Evolutionary conservation across 2,329 filamentous ascomycete genomes (phyloP), one percentile per base, ranked within the genome.

Genomic region (Bipolaris cookei): DNA sequence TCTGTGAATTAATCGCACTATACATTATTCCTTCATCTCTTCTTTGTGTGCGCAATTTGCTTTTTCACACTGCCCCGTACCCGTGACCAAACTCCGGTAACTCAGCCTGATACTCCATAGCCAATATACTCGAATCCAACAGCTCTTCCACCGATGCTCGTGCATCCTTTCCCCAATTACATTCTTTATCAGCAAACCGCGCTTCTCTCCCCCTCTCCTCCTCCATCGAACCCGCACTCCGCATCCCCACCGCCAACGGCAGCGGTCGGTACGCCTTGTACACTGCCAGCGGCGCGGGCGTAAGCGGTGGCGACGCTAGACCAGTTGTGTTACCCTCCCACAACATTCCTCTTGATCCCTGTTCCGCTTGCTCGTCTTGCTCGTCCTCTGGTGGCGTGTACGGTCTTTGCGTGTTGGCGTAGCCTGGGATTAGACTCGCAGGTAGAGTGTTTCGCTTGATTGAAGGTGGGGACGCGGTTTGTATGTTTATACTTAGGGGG

Each of bases 211-310:
- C 10, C 10, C 3, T 30, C 28, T 30, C 28, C 28, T 13, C 28
- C 28, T 30, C 10, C 28, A 8, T 11, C 3, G 3, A 11, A 11
- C 28, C 7, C 18, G n/a, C n/a, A 21, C 7, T 30, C 8, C 42
- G 38, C 21, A 21, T 10, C 20, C 34, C 11, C 32, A 25, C 7
- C 6, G 30, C 30, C 7, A 20, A 13, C 6, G 38, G n/a, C 8
- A 59, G 60, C 23, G 58, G 63, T 1, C 62, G 59, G 39, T 71
- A 70, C 8, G 69, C 69, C 50, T 66, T 67, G 49, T 70, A 70
- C 6, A 48, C 21, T 3, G 63, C 48, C 3, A 50, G 8, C 1
- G 56, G 49, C 11, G 53, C 55, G 4, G 57, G 51, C 6, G 46
- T 59, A 8, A 56, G 52, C 7, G 57, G 56, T 3, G 64, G 57